Conservation (phyloP, 2,329 filamentous ascomycete genomes). For the Fusarium beomiforme region DNA sequence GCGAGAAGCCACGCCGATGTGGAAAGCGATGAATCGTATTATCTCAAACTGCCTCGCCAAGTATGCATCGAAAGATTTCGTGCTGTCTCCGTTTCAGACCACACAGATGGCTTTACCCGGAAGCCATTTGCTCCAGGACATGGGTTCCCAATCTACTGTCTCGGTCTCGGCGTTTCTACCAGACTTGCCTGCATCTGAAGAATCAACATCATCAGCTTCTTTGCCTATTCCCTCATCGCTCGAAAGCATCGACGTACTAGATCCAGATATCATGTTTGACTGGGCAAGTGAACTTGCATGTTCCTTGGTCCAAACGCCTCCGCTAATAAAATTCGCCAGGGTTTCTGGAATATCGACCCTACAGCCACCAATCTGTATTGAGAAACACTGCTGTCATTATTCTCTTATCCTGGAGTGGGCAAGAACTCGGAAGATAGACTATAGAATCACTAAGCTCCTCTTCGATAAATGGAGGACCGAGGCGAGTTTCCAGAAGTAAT, state of each 20-base stretch:
- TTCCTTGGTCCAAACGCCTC: rapidly evolving
- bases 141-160: not conserved
- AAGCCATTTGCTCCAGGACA: too few relatives aligned
- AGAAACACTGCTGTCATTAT: not conserved
- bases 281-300: not conserved
- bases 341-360: not conserved
- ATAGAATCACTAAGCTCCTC: too few relatives aligned
- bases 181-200: not conserved
- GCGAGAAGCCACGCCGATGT: not conserved
- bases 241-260: not conserved
- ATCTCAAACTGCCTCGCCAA: not conserved
- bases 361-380: not conserved
- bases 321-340: not conserved
- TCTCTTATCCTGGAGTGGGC: too few relatives aligned
- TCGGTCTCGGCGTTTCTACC: rapidly evolving
- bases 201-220: not conserved
- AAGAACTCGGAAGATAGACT: too few relatives aligned
- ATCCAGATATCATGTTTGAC: not conserved
- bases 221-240: not conserved
- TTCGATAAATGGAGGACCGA: too few relatives aligned
- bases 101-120: rapidly evolving
- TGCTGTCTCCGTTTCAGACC: not conserved
- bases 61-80: not conserved
- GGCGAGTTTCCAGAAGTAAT: too few relatives aligned
- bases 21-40: slow-evolving; percentile 1